Evolutionary conservation across 805 yeast species (phyloP), one percentile per base, ranked within the genome.

Genomic region (Torulaspora quercuum): DNA sequence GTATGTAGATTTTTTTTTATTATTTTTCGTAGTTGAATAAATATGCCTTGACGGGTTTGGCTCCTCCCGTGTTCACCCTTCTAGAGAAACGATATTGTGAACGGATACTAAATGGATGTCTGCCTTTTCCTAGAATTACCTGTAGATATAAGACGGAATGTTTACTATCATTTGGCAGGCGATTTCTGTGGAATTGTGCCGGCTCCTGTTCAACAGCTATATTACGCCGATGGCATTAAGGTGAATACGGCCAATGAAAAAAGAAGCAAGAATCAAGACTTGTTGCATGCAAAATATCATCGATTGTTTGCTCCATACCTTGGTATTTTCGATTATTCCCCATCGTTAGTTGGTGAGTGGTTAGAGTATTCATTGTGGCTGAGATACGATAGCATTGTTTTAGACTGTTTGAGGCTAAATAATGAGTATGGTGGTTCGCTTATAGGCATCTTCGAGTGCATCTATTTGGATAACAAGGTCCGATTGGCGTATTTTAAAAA

Each of bases 351-450:
- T 3, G 41, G 37, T 9, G 18, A 38, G 9, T 60, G 63, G 63
- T 30, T 55, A 4, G 41, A 41, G 5, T 52, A 46, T 34, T 39
- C 55, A 3, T 25, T 46, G 2, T 54, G 59, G 56, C 31, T 59
- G 12, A 33, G 57, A 11, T 58, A 52, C 35, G 65, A 60, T 38
- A 37, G 53, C 9, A 41, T 60, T n/a, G 42, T 53, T 8, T 33
- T 56, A 23, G 65, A 60, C 39, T 49, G 53, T 30, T 25, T 60
- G 19, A 32, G 60, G 20, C 9, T 59, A 7, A 54, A 55, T 29
- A 55, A 52, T 28, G 34, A 37, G 3, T 50, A 49, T 35, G 53
- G 42, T 10, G 59, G 59, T 1, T 14, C 34, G 2, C 24, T 57
- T 11, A 23, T 49, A 2, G 54, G 57, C 2, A 38, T 45, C 2